A percentile compares a stretch with the other conserved stretches of the same genome.
phyloP scores from a whole-genome alignment of 345 rosid species.

The Turnera subulata region DNA sequence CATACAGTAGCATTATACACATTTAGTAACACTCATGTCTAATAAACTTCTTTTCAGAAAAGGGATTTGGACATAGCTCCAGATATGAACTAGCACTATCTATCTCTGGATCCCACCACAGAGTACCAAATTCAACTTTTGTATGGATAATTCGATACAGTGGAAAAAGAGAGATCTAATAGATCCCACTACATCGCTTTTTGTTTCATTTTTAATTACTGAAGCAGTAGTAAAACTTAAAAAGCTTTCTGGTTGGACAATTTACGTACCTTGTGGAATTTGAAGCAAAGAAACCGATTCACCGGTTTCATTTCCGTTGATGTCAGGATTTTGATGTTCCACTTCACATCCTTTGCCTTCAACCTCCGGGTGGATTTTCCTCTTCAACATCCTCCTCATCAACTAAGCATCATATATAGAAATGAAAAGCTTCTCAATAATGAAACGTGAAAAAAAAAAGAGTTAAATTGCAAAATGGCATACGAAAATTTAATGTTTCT shows the following conservation, averaged over 20 bases:
- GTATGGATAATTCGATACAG: neutral
- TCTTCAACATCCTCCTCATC: slow-evolving; percentile 81
- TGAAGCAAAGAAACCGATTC: slow-evolving; percentile 29
- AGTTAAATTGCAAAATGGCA: neutral
- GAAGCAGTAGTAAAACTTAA: neutral
- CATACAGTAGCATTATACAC: too few relatives aligned
- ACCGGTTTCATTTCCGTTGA: slow-evolving; percentile 19
- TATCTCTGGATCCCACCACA: neutral
- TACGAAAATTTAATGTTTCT: neutral
- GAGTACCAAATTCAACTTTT: neutral
- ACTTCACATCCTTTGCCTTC: slow-evolving; percentile 37
- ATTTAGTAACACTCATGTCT: too few relatives aligned
- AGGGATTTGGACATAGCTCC: too few relatives aligned
- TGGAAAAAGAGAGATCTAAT: neutral
- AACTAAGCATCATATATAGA: slow-evolving; percentile 34
- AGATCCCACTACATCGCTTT: neutral
- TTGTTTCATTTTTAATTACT: neutral
- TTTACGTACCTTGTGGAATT: slow-evolving; percentile 4
- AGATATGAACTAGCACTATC: too few relatives aligned
- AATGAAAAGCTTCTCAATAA: neutral
- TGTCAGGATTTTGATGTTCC: slow-evolving; percentile 23
- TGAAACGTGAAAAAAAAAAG: neutral
- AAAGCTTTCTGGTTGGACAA: neutral
- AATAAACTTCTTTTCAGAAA: too few relatives aligned
- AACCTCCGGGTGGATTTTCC: slow-evolving; percentile 82